Base-by-base conservation (phyloP, 2,329 filamentous ascomycete species). In the Phaeophleospora eucalypticola region DNA sequence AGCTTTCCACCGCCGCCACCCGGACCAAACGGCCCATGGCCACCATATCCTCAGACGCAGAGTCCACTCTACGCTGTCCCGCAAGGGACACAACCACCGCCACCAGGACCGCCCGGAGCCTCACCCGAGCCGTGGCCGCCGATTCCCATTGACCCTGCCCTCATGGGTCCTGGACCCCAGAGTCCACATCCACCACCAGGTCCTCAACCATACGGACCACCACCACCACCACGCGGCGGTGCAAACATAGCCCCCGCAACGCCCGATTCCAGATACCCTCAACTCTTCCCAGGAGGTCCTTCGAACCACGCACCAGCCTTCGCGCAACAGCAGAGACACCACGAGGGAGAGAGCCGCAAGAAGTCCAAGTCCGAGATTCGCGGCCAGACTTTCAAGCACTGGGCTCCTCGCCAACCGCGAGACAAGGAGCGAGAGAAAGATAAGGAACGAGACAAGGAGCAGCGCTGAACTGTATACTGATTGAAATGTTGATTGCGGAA, bases 251-350 rank as follows among this genome's bases (percentile, higher is more conserved):
- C 37, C 4, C 37, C 37, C 7, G 37, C 37, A 14, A 21, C 37
- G 3, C 37, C 37, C 7, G 19, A 39, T 15, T n/a, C 21, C 4
- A 4, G 14, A 4, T 29, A 29, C 24, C 37, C 18, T 39, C 7
- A 17, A 7, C 21, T 39, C 18, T 18, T n/a, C 38, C 9, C 52
- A 36, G 21, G 53, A 15, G 51, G 43, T 17, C 44, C 54, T 17
- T 32, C 48, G 3, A 50, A 43, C 36, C 58, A 53, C 21, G 41
- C 50, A 14, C 61, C 61, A 8, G 61, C 59, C 15, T 63, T 63
- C 47, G 61, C 60, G 10, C 60, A 63, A 45, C 59, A 60, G 51
- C 49, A 48, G 39, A 42, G 49, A 14, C 39, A 55, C 20, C 32
- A 41, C n/a, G 52, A 55, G 34, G 44, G 44, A 12, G 48, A 29